Evolutionary conservation across 1,284 basidiomycete genomes (phyloP), one percentile per base, ranked within the genome.

Genomic region (Boletellus deceptivus): DNA sequence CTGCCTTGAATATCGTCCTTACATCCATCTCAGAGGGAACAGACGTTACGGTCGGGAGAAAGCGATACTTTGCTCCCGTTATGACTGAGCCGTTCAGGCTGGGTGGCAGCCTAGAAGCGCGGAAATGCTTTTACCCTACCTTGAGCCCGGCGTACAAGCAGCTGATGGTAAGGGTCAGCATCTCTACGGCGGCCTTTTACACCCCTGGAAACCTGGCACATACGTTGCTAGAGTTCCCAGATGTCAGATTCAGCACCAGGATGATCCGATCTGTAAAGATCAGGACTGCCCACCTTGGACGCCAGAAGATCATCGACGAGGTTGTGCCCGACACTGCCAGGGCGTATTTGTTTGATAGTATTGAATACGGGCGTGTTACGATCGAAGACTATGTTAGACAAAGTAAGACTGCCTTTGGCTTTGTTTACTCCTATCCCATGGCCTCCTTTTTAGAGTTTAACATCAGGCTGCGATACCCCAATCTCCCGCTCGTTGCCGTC

Each of bases 111-210:
- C 72, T 88, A 6, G 80, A 88, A 64, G 85, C 86, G 1, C 84
- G 79, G 76, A 77, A 79, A 59, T 86, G 86, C 0, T 90, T 86
- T 65, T 88, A 83, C 63, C 82, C 84, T 2, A 87, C 85, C 10
- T 83, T 87, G 37, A 79, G 84, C 9, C 84, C 86, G 2, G 70
- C 81, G 3, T 80, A 83, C 64, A 79, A 80, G 34, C 82, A 85
- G 56, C 70, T 90, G 14, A 84, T 89, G 83, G 84, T 89, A 14
- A 89, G 89, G 61, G 83, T 90, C 50, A 88, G 89, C 58, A 84
- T 83, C 10, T 85, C 83, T 61, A 86, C 85, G 4, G 86, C 86
- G 2, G 86, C 86, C 3, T 89, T 90, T 61, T 87, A 88, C 59
- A 73, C 60, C 3, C 72, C 79, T 3, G 80, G 79, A 14, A 87